Conservation (phyloP, 768 basidiomycete species). For the Termitomyces sp. region DNA sequence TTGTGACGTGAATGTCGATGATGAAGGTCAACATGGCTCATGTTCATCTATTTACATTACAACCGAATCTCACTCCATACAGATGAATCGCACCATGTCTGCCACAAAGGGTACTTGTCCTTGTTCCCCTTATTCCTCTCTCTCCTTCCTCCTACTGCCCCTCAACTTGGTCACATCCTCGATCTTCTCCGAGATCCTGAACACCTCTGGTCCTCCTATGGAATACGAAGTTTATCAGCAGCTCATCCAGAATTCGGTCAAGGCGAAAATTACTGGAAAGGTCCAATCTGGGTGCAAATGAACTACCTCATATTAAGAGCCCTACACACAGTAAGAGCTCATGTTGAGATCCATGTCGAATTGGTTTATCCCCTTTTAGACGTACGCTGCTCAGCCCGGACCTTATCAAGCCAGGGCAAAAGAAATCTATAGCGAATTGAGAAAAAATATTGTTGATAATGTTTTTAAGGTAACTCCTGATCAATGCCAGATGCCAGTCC, state of each 20-base stretch:
- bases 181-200: conserved; percentile 75
- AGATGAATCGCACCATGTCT: conserved; percentile 92
- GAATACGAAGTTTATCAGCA: conserved; percentile 83
- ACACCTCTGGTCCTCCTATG: conserved; percentile 89
- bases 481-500: neutral
- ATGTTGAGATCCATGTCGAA: neutral
- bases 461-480: conserved; percentile 46
- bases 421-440: conserved; percentile 74
- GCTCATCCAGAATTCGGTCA: conserved; percentile 85
- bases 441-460: conserved; percentile 82
- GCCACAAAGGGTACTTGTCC: conserved; percentile 90
- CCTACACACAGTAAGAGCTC: conserved; percentile 58
- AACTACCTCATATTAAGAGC: conserved; percentile 86
- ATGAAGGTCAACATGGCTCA: conserved; percentile 58
- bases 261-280: conserved; percentile 97
- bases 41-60: neutral
- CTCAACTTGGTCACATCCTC: conserved; percentile 76
- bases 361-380: conserved; percentile 33
- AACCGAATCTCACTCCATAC: conserved; percentile 6
- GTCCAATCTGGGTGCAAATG: conserved; percentile 97
- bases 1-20: conserved; percentile 82
- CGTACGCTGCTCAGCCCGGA: conserved; percentile 73
- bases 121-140: conserved; percentile 89
- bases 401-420: conserved; percentile 73
- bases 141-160: conserved; percentile 71